Evolutionary conservation across 169 alveolate genomes (phyloP), one percentile per base, ranked within the genome.

Genomic region (Plasmodium falciparum): DNA sequence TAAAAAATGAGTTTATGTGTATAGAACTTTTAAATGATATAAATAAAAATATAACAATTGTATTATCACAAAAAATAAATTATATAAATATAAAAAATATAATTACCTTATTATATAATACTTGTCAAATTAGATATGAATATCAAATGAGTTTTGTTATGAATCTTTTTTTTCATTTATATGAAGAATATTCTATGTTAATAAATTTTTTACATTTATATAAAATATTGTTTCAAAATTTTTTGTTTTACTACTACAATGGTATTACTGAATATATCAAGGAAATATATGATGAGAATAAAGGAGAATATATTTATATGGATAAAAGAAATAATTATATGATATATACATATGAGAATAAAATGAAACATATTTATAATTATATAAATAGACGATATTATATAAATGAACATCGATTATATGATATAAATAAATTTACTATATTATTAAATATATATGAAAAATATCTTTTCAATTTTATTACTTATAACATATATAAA

Each of bases 31-130:
- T 78, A 13, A 78, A 66, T 9, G 56, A 50, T 26, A 17, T 78
- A 39, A 78, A 78, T 24, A 76, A 66, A 24, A 24, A 39, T 24
- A 26, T 66, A 20, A 26, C 67, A 9, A 59, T 20, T 43, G 22
- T 58, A 15, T 66, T 78, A 45, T 45, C 20, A 78, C 9, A 63
- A 78, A 78, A 78, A 66, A 78, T 49, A 3, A 49, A 65, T 24
- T 78, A 78, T 58, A 29, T 78, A 65, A 78, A 66, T 65, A 11
- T 26, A 39, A 78, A 78, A n/a, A 52, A 63, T 56, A 9, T 78
- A 50, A 45, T 78, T 11, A 78, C 89, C 13, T 29, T 78, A 52
- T 12, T 78, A 22, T 78, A 78, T 78, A 78, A 78, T 47, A 78
- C 89, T 11, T 78, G 89, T 12, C 76, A 75, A 24, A 78, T 65